phyloP scores from a whole-genome alignment of 352 stramenopile genomes.

The Phytopythium kandeliae region DNA sequence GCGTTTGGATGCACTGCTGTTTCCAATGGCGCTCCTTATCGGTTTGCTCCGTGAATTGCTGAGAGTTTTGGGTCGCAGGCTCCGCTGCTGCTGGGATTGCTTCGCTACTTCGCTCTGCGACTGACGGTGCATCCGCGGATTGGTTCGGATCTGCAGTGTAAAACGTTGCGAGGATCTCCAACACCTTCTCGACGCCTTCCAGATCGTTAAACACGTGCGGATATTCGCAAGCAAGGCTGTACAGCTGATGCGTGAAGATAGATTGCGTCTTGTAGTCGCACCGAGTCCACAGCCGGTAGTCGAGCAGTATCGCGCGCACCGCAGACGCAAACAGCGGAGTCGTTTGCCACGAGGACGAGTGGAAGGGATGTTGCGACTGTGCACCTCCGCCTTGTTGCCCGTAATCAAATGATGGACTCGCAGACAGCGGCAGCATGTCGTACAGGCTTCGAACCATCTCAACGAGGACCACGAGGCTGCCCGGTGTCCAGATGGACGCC shows the following conservation, averaged over 20 bases:
- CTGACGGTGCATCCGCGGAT: neutral
- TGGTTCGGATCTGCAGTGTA: conserved; percentile 21
- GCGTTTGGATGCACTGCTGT: conserved; percentile 66
- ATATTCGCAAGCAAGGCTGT: conserved; percentile 61
- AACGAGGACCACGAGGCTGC: conserved; percentile 60
- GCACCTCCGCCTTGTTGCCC: neutral
- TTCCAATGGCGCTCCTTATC: conserved; percentile 69
- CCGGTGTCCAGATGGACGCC: conserved; percentile 47
- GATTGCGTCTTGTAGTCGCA: conserved; percentile 73
- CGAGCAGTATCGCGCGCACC: conserved; percentile 56
- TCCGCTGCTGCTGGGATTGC: neutral
- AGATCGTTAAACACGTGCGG: conserved; percentile 65
- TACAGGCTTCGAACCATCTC: conserved; percentile 57
- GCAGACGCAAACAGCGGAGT: conserved; percentile 70
- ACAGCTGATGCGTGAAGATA: conserved; percentile 78
- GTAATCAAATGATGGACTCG: conserved; percentile 12
- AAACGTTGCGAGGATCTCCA: conserved; percentile 59
- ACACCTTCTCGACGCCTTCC: conserved; percentile 42
- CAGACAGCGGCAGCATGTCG: conserved; percentile 31
- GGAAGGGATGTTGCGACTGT: conserved; percentile 42
- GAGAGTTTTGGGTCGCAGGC: conserved; percentile 26
- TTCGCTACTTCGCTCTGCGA: neutral
- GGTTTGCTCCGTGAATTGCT: conserved; percentile 30
- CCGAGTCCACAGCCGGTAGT: conserved; percentile 60
- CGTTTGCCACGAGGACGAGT: conserved; percentile 61